Evolutionary conservation across 495 filamentous ascomycete species (phyloP).

Genomic region (Neurospora sp.): DNA sequence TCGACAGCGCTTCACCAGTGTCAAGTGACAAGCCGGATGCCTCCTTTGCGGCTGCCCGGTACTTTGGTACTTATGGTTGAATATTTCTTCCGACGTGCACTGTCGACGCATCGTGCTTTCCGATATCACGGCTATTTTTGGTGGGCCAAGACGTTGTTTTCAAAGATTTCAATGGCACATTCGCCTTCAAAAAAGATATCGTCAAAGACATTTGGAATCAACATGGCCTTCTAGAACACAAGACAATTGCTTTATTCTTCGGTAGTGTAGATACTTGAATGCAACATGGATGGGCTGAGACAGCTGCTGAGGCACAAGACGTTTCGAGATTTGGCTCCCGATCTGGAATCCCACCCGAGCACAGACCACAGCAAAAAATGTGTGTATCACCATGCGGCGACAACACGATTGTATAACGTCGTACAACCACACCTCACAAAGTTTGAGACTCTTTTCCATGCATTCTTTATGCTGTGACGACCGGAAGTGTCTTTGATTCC

Average conservation of each 20-base stretch:
- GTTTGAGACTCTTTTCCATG: not conserved
- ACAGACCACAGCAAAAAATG: no score
- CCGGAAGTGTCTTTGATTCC: not conserved
- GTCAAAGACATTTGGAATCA: not conserved
- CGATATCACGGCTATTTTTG: not conserved
- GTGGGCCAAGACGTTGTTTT: not conserved
- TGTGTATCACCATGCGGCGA: not conserved
- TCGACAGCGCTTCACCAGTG: slow-evolving; percentile 18
- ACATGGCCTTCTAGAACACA: not conserved
- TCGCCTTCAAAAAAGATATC: not conserved
- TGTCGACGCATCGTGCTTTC: not conserved
- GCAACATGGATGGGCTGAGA: not conserved
- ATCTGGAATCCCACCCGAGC: not conserved
- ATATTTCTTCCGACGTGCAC: not conserved
- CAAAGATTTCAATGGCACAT: not conserved
- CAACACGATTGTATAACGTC: not conserved
- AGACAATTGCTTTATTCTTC: not conserved
- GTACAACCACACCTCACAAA: not conserved
- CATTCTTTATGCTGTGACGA: not conserved
- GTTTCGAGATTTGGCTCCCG: not conserved
- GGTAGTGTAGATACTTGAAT: not conserved
- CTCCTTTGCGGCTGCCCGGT: not conserved
- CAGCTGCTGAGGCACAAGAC: not conserved
- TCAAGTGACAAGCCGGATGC: slow-evolving; percentile 15
- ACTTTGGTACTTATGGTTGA: not conserved